Evolutionary conservation across 129 eudicot genomes (phyloP).

Genomic region (Silybum marianum): DNA sequence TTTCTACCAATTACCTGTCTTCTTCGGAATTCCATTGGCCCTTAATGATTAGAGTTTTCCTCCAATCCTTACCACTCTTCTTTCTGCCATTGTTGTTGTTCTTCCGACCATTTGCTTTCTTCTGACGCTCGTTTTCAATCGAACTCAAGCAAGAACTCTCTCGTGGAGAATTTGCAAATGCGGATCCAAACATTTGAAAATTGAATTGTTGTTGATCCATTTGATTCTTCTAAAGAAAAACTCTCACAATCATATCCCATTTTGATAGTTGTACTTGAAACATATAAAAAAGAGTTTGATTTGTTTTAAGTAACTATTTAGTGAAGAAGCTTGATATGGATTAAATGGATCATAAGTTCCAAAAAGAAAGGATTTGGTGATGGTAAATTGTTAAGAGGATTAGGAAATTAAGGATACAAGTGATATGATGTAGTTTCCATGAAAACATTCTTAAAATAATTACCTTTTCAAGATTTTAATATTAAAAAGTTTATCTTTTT

Average conservation of each 20-base stretch:
- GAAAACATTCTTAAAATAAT: constrained; percentile 13
- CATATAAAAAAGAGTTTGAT: constrained; percentile 27
- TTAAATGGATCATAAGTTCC: constrained; percentile 33
- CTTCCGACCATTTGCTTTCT: constrained; percentile 23
- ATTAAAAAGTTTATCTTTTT: not conserved
- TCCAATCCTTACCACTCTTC: constrained; percentile 20
- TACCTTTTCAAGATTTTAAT: constrained; percentile 10
- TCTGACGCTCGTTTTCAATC: constrained; percentile 11
- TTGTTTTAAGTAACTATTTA: constrained; percentile 27
- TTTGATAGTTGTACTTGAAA: not conserved
- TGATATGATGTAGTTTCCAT: constrained; percentile 19
- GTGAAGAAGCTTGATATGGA: constrained; percentile 42
- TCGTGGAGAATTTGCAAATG: constrained; percentile 9
- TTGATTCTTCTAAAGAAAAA: constrained; percentile 4
- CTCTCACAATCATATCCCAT: not conserved
- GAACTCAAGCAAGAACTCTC: constrained; percentile 18
- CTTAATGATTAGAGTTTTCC: constrained; percentile 34
- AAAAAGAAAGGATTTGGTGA: constrained; percentile 13
- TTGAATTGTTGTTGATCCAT: constrained; percentile 35
- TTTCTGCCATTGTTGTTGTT: not conserved
- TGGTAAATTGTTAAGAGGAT: constrained; percentile 19
- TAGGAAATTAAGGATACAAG: constrained; percentile 31
- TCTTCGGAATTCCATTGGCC: constrained; percentile 66
- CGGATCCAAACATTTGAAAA: constrained; percentile 27
- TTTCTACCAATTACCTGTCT: constrained; percentile 44